Evolutionary conservation across 192 early-diverging fungal species (phyloP).

Genomic region (Phycomyces blakesleeanus): DNA sequence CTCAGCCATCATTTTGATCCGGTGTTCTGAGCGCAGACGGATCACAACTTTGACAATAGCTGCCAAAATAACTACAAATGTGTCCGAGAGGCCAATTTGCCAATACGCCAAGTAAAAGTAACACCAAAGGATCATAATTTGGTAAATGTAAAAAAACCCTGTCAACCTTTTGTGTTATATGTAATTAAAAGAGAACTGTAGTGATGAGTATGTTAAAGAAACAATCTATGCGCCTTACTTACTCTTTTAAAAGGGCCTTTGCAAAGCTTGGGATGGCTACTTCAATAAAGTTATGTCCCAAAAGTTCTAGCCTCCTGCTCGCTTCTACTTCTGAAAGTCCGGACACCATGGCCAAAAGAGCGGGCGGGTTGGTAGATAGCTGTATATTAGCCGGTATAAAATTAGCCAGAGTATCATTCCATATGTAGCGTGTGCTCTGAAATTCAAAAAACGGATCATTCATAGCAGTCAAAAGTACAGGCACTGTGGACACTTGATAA

Average conservation of each 20-base stretch:
- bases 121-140: conserved; percentile 44
- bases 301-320: conserved; percentile 40
- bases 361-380: conserved; percentile 42
- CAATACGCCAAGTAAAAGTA: conserved; percentile 51
- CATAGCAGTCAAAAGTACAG: conserved; percentile 37
- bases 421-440: conserved; percentile 68
- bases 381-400: conserved; percentile 54
- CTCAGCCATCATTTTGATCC: conserved; percentile 55
- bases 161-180: conserved; percentile 24
- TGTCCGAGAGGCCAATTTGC: conserved; percentile 50
- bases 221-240: conserved; percentile 23
- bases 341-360: conserved; percentile 17
- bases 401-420: conserved; percentile 25
- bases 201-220: neutral
- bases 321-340: conserved; percentile 51
- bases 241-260: conserved; percentile 52
- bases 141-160: conserved; percentile 53
- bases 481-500: conserved; percentile 33
- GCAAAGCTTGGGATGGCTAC: conserved; percentile 53
- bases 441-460: conserved; percentile 58
- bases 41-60: conserved; percentile 46
- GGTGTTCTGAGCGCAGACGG: conserved; percentile 46
- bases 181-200: conserved; percentile 14
- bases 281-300: conserved; percentile 65
- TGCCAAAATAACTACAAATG: conserved; percentile 44